Percentiles rank a stretch among this genome's conserved stretches.
phyloP scores from a whole-genome alignment of 805 yeast species.

The Yamadazyma insecticola region DNA sequence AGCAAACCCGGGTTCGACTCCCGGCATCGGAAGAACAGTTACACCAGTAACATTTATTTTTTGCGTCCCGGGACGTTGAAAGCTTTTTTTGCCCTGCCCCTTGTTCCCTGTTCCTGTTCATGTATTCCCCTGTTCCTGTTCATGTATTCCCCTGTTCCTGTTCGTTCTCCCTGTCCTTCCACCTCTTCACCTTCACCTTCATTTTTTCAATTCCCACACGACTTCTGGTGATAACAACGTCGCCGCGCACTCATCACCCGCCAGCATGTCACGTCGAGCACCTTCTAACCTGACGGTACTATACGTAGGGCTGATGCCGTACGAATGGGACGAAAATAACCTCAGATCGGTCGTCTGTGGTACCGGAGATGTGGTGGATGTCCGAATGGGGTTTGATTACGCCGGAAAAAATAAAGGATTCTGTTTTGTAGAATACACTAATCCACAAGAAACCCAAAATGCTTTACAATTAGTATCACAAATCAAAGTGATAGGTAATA shows the following conservation, averaged over 20 bases:
- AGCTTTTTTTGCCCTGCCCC: too few relatives aligned
- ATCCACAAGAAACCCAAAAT: constrained; percentile 47
- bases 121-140: too few relatives aligned
- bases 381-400: constrained; percentile 56
- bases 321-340: constrained; percentile 64
- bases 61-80: too few relatives aligned
- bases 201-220: too few relatives aligned
- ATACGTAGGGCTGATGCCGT: constrained; percentile 62
- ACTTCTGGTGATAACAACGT: too few relatives aligned
- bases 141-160: too few relatives aligned
- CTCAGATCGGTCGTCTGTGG: constrained; percentile 65
- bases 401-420: constrained; percentile 63
- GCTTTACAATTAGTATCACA: constrained; percentile 44
- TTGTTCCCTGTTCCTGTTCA: too few relatives aligned
- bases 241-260: too few relatives aligned
- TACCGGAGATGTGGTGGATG: constrained; percentile 65
- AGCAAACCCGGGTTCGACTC: constrained; percentile 77
- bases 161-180: too few relatives aligned
- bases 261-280: constrained; percentile 4
- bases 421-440: constrained; percentile 56
- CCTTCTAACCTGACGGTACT: constrained; percentile 37
- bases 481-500: constrained; percentile 30
- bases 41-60: too few relatives aligned
- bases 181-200: too few relatives aligned
- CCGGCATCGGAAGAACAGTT: constrained; percentile 86